phyloP scores from a whole-genome alignment of 2,329 filamentous ascomycete species.

The Plenodomus biglobosus region DNA sequence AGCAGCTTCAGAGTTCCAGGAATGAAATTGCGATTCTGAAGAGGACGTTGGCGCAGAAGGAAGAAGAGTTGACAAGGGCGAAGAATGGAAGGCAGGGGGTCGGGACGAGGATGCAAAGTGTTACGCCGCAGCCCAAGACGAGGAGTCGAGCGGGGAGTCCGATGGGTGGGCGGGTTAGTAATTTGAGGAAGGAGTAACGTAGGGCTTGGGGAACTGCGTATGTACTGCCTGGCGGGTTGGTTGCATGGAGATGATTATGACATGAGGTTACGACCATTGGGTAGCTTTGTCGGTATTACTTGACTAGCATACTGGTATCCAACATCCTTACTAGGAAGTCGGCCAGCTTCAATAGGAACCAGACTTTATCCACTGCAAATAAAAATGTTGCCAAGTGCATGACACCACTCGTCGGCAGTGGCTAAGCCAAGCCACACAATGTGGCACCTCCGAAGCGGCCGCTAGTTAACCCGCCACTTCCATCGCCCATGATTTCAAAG shows the following conservation, averaged over 20 bases:
- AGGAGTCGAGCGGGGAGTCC: slow-evolving; percentile 36
- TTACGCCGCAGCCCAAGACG: slow-evolving; percentile 31
- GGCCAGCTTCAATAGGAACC: no score
- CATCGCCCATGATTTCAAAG: slow-evolving; percentile 34
- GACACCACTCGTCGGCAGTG: no score
- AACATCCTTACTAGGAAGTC: no score
- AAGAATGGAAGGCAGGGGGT: slow-evolving; percentile 27
- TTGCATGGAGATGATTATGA: background rate
- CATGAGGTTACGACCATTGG: no score
- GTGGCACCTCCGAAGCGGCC: slow-evolving; percentile 29
- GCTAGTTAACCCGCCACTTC: slow-evolving; percentile 25
- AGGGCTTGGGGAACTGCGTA: background rate
- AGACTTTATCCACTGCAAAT: no score
- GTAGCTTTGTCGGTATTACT: no score
- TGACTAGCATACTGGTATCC: no score
- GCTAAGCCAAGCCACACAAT: background rate
- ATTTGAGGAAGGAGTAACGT: slow-evolving; percentile 23
- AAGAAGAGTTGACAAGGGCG: slow-evolving; percentile 26
- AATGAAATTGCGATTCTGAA: slow-evolving; percentile 18
- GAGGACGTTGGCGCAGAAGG: slow-evolving; percentile 17
- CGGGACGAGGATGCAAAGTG: slow-evolving; percentile 33
- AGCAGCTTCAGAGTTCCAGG: slow-evolving; percentile 8
- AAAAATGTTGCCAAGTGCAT: no score
- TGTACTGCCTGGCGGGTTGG: background rate
- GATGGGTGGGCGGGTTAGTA: slow-evolving; percentile 20